These are phyloP conservation scores for Candida broadrunensis DNA, from an alignment of 805 yeast genomes.

Conservation along the genomic window DNA sequence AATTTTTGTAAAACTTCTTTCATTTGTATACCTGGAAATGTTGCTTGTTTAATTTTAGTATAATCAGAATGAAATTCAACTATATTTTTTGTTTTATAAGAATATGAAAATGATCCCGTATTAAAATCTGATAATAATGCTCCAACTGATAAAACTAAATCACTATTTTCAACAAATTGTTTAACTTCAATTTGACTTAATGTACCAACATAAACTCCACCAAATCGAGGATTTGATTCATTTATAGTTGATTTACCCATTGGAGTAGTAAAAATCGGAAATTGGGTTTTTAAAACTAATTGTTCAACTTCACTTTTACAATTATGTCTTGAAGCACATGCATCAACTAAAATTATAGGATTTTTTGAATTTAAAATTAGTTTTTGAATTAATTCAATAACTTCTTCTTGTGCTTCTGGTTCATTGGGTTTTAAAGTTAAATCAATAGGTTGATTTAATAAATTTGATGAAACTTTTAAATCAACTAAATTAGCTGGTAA, in stretches of 20 bases:
- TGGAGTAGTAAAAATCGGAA: slow-evolving; percentile 83
- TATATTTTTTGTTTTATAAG: slow-evolving; percentile 70
- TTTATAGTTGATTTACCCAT: slow-evolving; percentile 84
- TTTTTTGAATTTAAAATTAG: slow-evolving; percentile 57
- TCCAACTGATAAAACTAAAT: slow-evolving; percentile 75
- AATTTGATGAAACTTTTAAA: slow-evolving; percentile 51
- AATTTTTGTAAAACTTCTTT: slow-evolving; percentile 37
- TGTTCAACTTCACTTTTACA: slow-evolving; percentile 60
- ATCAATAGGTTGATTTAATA: slow-evolving; percentile 65
- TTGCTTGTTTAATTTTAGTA: slow-evolving; percentile 66
- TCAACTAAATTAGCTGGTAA: slow-evolving; percentile 81
- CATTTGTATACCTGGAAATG: slow-evolving; percentile 73
- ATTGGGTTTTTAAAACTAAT: slow-evolving; percentile 65
- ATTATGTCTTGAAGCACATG: slow-evolving; percentile 79
- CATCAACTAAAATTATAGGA: slow-evolving; percentile 80
- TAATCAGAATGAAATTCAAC: slow-evolving; percentile 78
- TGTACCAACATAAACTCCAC: slow-evolving; percentile 86
- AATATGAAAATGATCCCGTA: slow-evolving; percentile 82
- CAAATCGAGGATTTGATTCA: slow-evolving; percentile 70
- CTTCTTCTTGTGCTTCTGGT: slow-evolving; percentile 36
- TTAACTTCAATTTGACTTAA: slow-evolving; percentile 49
- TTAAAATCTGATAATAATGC: slow-evolving; percentile 84
- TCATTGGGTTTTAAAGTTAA: slow-evolving; percentile 42
- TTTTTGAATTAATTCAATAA: slow-evolving; percentile 37
- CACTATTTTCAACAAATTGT: slow-evolving; percentile 44